These are phyloP conservation scores for Trichosanthes cucumerina DNA, from an alignment of 306 rosid species.

Conservation along the genomic window DNA sequence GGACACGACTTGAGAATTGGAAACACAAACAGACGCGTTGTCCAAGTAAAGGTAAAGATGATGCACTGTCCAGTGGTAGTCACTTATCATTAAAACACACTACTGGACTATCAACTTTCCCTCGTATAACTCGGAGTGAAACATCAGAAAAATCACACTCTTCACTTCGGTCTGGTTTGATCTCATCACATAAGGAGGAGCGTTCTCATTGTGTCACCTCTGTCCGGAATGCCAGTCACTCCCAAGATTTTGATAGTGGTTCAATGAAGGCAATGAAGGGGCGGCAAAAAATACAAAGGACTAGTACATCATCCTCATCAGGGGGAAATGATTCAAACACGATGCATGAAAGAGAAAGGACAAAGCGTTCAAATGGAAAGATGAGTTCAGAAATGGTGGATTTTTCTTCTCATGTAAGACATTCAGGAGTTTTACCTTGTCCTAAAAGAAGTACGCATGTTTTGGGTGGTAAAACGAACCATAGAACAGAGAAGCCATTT, in stretches of 20 bases:
- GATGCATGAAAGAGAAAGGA: conserved; percentile 30
- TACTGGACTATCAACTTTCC: conserved; percentile 18
- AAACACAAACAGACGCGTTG: conserved; percentile 33
- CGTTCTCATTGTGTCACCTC: conserved; percentile 19
- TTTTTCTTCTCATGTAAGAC: conserved; percentile 24
- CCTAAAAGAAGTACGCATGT: conserved; percentile 21
- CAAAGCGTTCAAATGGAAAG: conserved; percentile 16
- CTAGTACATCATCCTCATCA: conserved; percentile 32
- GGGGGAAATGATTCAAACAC: conserved; percentile 24
- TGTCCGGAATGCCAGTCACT: conserved; percentile 20
- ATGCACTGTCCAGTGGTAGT: conserved; percentile 21
- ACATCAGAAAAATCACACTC: conserved; percentile 17
- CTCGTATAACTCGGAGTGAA: conserved; percentile 17
- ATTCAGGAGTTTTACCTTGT: conserved; percentile 19
- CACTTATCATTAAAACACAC: conserved; percentile 23
- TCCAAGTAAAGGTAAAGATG: conserved; percentile 24
- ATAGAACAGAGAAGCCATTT: conserved; percentile 24
- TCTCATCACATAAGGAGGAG: conserved; percentile 27
- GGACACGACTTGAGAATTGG: conserved; percentile 80
- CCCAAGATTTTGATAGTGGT: conserved; percentile 31
- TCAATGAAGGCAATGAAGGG: conserved; percentile 25
- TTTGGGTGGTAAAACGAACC: conserved; percentile 21
- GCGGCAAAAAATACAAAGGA: conserved; percentile 21
- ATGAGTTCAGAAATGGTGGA: conserved; percentile 22
- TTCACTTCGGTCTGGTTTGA: conserved; percentile 21